A percentile compares a stretch with the other conserved stretches of the same genome.
phyloP scores from a whole-genome alignment of 1,284 basidiomycete species.

The Termitomyces sp. region DNA sequence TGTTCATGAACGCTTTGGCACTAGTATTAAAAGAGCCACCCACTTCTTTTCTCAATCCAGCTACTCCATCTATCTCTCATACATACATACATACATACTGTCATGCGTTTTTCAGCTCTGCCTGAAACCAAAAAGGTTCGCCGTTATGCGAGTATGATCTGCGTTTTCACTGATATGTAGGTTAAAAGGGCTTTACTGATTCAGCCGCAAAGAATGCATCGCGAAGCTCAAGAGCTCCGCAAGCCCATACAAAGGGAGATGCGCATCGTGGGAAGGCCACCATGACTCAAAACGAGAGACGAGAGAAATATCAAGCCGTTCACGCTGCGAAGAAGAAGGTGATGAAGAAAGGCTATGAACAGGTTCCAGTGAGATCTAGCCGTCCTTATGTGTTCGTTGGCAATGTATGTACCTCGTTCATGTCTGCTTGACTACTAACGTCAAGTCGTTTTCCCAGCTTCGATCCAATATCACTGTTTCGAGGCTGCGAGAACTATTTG shows the following conservation, averaged over 20 bases:
- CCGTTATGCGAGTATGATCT: background rate
- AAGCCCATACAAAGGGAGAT: conserved; percentile 1
- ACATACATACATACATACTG: background rate
- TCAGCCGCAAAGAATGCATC: background rate
- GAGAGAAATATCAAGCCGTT: conserved; percentile 15
- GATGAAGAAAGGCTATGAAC: conserved; percentile 12
- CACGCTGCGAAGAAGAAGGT: conserved; percentile 17
- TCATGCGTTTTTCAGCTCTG: conserved; percentile 11
- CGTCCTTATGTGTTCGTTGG: conserved; percentile 48
- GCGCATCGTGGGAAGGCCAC: conserved; percentile 5
- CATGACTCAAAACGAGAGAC: conserved; percentile 8
- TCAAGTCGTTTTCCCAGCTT: conserved; percentile 18
- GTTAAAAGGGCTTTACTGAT: background rate
- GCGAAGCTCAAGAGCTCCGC: background rate
- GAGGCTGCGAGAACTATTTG: conserved; percentile 35
- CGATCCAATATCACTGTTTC: conserved; percentile 29
- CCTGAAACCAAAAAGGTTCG: conserved; percentile 4
- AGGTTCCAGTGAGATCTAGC: conserved; percentile 14
- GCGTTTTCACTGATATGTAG: background rate
- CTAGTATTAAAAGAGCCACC: background rate
- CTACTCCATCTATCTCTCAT: background rate
- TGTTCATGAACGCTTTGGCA: conserved; percentile 12
- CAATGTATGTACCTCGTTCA: conserved; percentile 40
- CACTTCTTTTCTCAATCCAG: background rate
- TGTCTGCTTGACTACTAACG: background rate